A percentile compares a stretch with the other conserved stretches of the same genome.
Evolutionary conservation across 495 filamentous ascomycete genomes (phyloP).

Genomic region (Massariosphaeria phaeospora): DNA sequence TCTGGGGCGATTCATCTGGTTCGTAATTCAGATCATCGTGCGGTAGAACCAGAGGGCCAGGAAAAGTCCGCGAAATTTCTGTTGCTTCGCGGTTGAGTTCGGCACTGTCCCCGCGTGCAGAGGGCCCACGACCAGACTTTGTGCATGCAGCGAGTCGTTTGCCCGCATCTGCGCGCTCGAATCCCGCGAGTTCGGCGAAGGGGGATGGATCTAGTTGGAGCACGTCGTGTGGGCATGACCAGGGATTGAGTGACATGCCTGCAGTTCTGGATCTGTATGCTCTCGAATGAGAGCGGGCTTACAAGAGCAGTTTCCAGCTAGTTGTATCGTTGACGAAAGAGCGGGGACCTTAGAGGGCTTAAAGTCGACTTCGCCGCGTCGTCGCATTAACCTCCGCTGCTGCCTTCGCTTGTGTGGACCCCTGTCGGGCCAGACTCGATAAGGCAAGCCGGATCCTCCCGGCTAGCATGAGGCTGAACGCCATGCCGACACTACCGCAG

Average conservation of each 20-base stretch:
- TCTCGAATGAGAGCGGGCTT: neutral
- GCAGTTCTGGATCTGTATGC: neutral
- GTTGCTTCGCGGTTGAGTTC: neutral
- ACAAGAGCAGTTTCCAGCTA: too few species aligned
- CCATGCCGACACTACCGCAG: too few species aligned
- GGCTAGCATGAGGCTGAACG: too few species aligned
- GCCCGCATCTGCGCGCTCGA: neutral
- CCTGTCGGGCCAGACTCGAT: too few species aligned
- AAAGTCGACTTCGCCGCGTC: too few species aligned
- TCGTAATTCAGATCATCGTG: constrained; percentile 55
- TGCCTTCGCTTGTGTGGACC: too few species aligned
- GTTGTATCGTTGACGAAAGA: too few species aligned
- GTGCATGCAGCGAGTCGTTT: neutral
- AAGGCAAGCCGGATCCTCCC: too few species aligned
- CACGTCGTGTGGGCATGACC: neutral
- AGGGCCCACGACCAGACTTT: neutral
- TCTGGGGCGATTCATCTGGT: constrained; percentile 53
- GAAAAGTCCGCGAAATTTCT: constrained; percentile 41
- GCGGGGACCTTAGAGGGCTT: too few species aligned
- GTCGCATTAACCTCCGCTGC: too few species aligned
- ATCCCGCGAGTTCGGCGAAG: constrained; percentile 12
- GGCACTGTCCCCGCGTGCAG: neutral
- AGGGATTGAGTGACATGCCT: neutral
- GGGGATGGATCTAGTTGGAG: constrained; percentile 8
- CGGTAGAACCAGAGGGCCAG: constrained; percentile 57